These are phyloP conservation scores for Penicillium dipodomyicola DNA, from an alignment of 495 filamentous ascomycete genomes.

Conservation along the genomic window DNA sequence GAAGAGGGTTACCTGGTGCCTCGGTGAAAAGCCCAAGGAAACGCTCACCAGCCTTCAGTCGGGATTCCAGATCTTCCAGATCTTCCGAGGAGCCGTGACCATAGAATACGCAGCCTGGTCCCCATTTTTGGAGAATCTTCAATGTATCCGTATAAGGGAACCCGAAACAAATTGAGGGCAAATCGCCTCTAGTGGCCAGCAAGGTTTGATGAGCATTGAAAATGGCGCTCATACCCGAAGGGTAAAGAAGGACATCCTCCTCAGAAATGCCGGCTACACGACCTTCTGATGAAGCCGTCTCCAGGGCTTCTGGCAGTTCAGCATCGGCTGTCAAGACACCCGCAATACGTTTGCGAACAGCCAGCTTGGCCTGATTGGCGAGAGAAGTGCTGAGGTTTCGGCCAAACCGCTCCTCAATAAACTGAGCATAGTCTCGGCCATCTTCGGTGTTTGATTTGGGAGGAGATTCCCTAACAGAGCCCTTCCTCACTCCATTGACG, in stretches of 20 bases:
- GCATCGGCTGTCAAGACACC: constrained; percentile 74
- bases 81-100: constrained; percentile 79
- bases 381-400: constrained; percentile 80
- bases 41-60: constrained; percentile 68
- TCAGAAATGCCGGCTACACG: constrained; percentile 73
- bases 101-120: constrained; percentile 87
- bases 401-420: constrained; percentile 93
- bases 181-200: constrained; percentile 48
- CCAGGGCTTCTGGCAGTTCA: constrained; percentile 63
- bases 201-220: constrained; percentile 80
- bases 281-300: constrained; percentile 40
- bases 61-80: constrained; percentile 78
- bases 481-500: constrained; percentile 24
- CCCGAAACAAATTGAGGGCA: constrained; percentile 48
- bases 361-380: constrained; percentile 76
- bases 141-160: constrained; percentile 97
- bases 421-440: constrained; percentile 68
- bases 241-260: constrained; percentile 84
- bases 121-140: constrained; percentile 93
- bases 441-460: constrained; percentile 34
- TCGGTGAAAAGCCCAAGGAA: constrained; percentile 90
- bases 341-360: constrained; percentile 82
- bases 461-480: constrained; percentile 7
- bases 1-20: constrained; percentile 87
- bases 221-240: constrained; percentile 92